phyloP scores from a whole-genome alignment of 2,329 filamentous ascomycete species.

The Laburnicola sp. region DNA sequence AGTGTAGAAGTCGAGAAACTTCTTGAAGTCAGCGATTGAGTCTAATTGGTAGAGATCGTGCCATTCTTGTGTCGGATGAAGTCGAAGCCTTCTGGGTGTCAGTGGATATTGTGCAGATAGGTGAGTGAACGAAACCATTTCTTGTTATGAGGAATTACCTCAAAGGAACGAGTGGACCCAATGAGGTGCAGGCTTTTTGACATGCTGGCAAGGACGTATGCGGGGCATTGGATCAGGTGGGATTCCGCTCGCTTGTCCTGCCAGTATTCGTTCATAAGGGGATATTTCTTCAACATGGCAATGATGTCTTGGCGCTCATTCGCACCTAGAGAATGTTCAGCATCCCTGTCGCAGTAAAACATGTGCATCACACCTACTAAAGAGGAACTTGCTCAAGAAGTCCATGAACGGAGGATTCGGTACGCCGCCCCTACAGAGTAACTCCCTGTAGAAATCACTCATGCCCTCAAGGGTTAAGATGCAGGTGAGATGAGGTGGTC shows the following conservation, averaged over 20 bases:
- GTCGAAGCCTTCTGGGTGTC: constrained; percentile 14
- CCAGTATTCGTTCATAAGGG: constrained; percentile 30
- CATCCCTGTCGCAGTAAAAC: constrained; percentile 50
- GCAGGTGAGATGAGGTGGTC: constrained; percentile 48
- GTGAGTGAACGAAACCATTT: constrained; percentile 3
- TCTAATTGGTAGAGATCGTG: constrained; percentile 18
- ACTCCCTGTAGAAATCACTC: constrained; percentile 53
- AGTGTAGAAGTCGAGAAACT: constrained; percentile 54
- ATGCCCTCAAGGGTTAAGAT: constrained; percentile 55
- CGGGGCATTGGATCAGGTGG: constrained; percentile 24
- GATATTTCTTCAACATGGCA: constrained; percentile 48
- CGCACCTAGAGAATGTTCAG: constrained; percentile 41
- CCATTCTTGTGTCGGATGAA: constrained; percentile 22
- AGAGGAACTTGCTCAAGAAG: too few species aligned
- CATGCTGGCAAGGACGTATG: constrained; percentile 23
- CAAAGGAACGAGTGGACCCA: constrained; percentile 22
- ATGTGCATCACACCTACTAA: constrained; percentile 9
- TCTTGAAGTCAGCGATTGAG: constrained; percentile 16
- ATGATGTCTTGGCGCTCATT: constrained; percentile 47
- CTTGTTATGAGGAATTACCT: constrained; percentile 19
- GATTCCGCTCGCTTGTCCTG: constrained; percentile 26
- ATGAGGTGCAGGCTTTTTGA: constrained; percentile 24
- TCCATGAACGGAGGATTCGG: background rate
- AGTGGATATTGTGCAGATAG: background rate
- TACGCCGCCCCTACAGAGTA: constrained; percentile 47